Evolutionary conservation across 2,329 filamentous ascomycete genomes (phyloP).

Genomic region (Fusarium siculi): DNA sequence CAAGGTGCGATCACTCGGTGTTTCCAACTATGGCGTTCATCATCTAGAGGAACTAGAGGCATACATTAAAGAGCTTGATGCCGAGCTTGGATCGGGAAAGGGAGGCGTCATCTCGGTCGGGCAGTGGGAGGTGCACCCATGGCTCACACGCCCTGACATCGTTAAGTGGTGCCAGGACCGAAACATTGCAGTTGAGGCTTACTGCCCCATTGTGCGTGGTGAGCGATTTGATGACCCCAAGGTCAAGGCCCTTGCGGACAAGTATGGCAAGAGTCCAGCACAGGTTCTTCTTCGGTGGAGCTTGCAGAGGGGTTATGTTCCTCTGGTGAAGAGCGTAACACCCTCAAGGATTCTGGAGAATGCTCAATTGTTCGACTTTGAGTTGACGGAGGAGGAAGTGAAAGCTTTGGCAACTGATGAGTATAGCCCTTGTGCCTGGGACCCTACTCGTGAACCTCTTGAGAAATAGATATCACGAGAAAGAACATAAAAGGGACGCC

Average conservation of each 20-base stretch:
- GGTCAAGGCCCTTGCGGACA: slow-evolving; percentile 72
- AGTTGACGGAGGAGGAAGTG: slow-evolving; percentile 64
- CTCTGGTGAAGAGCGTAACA: slow-evolving; percentile 79
- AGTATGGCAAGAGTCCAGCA: slow-evolving; percentile 77
- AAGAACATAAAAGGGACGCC: neutral
- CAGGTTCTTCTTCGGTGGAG: slow-evolving; percentile 86
- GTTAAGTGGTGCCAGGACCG: slow-evolving; percentile 77
- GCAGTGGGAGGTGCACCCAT: slow-evolving; percentile 92
- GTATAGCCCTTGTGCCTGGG: slow-evolving; percentile 67
- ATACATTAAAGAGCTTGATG: slow-evolving; percentile 70
- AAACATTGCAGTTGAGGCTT: slow-evolving; percentile 71
- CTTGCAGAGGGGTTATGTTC: slow-evolving; percentile 80
- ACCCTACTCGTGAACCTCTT: slow-evolving; percentile 61
- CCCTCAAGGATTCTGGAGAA: slow-evolving; percentile 75
- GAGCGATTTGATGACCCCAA: slow-evolving; percentile 76
- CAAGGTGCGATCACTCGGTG: slow-evolving; percentile 69
- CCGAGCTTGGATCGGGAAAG: slow-evolving; percentile 68
- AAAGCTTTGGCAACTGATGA: slow-evolving; percentile 60
- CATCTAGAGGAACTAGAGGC: slow-evolving; percentile 70
- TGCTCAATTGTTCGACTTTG: slow-evolving; percentile 64
- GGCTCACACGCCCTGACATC: slow-evolving; percentile 83
- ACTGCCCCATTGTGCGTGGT: slow-evolving; percentile 71
- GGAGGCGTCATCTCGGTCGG: slow-evolving; percentile 82
- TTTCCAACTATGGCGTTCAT: slow-evolving; percentile 74
- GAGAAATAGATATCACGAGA: slow-evolving; percentile 48